Evolutionary conservation across 2,329 filamentous ascomycete species (phyloP).

Genomic region (Exophiala calicioides): DNA sequence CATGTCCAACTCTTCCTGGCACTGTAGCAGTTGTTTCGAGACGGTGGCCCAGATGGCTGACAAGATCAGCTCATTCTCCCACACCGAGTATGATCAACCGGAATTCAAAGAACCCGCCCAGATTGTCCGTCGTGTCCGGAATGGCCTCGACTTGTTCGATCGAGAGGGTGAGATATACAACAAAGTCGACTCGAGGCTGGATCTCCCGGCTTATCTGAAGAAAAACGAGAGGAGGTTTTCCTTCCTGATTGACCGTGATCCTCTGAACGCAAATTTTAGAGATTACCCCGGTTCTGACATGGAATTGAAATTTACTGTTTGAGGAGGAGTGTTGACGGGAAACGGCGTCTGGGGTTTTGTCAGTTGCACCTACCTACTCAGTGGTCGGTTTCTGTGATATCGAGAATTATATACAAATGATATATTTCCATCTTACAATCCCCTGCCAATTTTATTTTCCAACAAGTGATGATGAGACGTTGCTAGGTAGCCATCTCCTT

Average conservation of each 20-base stretch:
- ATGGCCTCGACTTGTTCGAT: conserved; percentile 59
- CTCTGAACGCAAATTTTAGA: conserved; percentile 41
- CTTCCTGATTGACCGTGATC: conserved; percentile 45
- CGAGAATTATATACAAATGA: no score
- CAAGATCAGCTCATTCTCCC: conserved; percentile 61
- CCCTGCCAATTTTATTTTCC: no score
- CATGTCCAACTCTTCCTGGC: conserved; percentile 59
- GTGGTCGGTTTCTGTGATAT: no score
- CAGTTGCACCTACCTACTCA: no score
- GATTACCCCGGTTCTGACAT: no score
- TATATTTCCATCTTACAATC: no score
- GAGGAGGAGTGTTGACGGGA: no score
- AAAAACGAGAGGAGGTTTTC: conserved; percentile 36
- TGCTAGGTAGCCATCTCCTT: no score
- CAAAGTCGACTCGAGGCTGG: conserved; percentile 43
- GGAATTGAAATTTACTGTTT: no score
- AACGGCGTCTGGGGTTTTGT: no score
- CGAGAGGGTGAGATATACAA: conserved; percentile 50
- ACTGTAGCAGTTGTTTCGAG: conserved; percentile 63
- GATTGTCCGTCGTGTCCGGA: conserved; percentile 55
- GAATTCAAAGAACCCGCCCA: conserved; percentile 50
- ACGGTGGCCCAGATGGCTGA: conserved; percentile 57
- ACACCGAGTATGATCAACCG: conserved; percentile 54
- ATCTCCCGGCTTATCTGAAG: conserved; percentile 55
- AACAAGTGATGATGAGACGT: no score